Conservation (phyloP, 257 asterid genomes). For the Lithospermum erythrorhizon region DNA sequence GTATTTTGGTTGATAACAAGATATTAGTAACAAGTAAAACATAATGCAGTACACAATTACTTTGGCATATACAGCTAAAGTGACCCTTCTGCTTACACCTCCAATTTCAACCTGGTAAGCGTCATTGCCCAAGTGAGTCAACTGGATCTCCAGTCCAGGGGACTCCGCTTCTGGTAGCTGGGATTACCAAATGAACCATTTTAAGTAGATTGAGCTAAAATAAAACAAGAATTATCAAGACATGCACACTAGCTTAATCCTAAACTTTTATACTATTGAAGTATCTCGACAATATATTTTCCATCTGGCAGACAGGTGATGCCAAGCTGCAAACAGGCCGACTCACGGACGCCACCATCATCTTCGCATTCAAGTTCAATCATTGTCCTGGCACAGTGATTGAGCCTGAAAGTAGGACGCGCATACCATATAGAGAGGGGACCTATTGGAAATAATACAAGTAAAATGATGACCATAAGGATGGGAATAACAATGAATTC, state of each 20-base stretch:
- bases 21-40: too few species aligned
- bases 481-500: constrained; percentile 6
- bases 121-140: constrained; percentile 37
- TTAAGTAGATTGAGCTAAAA: constrained; percentile 12
- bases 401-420: constrained; percentile 79
- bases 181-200: constrained; percentile 15
- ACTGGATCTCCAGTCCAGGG: constrained; percentile 45
- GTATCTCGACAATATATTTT: constrained; percentile 77
- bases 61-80: constrained; percentile 68
- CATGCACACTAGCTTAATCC: constrained; percentile 4
- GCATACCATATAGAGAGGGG: constrained; percentile 61
- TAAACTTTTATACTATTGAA: constrained; percentile 10
- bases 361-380: constrained; percentile 83
- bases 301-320: constrained; percentile 45
- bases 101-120: constrained; percentile 72
- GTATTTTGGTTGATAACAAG: too few species aligned
- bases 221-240: constrained; percentile 6
- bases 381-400: constrained; percentile 40
- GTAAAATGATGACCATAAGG: constrained; percentile 11
- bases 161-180: constrained; percentile 53
- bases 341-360: constrained; percentile 36
- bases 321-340: constrained; percentile 26
- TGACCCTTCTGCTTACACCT: constrained; percentile 58
- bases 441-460: constrained; percentile 36
- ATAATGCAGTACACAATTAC: constrained; percentile 21